Evolutionary conservation across 768 basidiomycete species (phyloP).

Genomic region (Russula sp.): DNA sequence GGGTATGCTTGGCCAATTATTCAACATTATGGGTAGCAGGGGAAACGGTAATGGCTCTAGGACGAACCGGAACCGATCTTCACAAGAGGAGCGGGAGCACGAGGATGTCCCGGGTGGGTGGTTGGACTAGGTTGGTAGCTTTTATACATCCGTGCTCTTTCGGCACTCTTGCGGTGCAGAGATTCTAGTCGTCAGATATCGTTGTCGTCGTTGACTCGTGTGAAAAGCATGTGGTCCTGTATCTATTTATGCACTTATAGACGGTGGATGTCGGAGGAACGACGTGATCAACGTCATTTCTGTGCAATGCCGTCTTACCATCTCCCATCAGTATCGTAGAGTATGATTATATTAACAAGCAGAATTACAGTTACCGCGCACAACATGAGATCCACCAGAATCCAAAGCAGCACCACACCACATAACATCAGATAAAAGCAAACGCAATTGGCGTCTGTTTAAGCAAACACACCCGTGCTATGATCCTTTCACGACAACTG

Average conservation of each 20-base stretch:
- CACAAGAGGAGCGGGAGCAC: constrained; percentile 3
- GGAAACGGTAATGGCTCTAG: constrained; percentile 7
- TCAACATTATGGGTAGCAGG: constrained; percentile 10
- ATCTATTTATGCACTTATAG: constrained; percentile 8
- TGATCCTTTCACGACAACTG: too few species aligned
- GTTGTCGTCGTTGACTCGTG: not conserved
- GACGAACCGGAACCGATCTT: constrained; percentile 2
- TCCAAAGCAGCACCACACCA: too few species aligned
- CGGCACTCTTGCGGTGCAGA: not conserved
- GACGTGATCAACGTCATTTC: not conserved
- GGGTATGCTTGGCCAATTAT: constrained; percentile 12
- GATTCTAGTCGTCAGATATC: not conserved
- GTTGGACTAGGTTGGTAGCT: not conserved
- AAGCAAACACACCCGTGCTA: too few species aligned
- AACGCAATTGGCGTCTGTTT: too few species aligned
- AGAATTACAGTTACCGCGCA: too few species aligned
- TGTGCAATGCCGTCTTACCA: not conserved
- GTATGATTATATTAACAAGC: too few species aligned
- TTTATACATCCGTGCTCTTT: not conserved
- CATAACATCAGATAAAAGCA: too few species aligned
- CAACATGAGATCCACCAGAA: too few species aligned
- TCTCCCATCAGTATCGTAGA: too few species aligned
- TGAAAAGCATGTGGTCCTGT: not conserved
- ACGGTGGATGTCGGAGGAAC: not conserved
- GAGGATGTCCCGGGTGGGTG: constrained; percentile 10